Evolutionary conservation across 2,329 filamentous ascomycete genomes (phyloP).

Genomic region (Stemphylium vesicarium): DNA sequence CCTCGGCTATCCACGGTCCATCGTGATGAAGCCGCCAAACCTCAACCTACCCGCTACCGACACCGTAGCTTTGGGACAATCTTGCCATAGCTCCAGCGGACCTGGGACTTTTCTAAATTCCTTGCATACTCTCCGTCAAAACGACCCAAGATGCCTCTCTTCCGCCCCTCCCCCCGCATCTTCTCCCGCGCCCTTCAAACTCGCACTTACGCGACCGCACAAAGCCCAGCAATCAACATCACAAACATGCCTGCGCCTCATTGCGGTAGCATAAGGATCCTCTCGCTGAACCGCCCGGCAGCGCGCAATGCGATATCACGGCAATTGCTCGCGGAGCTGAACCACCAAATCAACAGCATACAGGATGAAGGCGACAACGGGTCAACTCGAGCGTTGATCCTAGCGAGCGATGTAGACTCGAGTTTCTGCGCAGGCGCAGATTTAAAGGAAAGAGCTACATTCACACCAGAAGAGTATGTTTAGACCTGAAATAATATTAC

Average conservation of each 20-base stretch:
- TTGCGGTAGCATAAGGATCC: constrained; percentile 82
- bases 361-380: constrained; percentile 64
- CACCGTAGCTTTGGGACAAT: not conserved
- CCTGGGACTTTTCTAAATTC: not conserved
- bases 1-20: constrained; percentile 28
- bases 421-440: constrained; percentile 96
- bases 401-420: constrained; percentile 83
- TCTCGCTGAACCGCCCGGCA: constrained; percentile 83
- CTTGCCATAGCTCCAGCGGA: not conserved
- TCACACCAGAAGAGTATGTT: constrained; percentile 77
- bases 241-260: constrained; percentile 78
- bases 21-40: constrained; percentile 8
- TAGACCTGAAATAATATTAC: too few species aligned
- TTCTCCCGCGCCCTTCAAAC: constrained; percentile 33
- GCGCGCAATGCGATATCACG: constrained; percentile 91
- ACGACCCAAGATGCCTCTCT: constrained; percentile 30
- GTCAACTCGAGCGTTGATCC: constrained; percentile 77
- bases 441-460: constrained; percentile 82
- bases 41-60: not conserved
- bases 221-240: constrained; percentile 68
- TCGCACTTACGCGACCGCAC: constrained; percentile 51
- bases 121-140: not conserved
- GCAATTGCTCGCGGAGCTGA: constrained; percentile 74
- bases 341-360: constrained; percentile 74
- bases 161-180: constrained; percentile 28